phyloP scores from a whole-genome alignment of 2,329 filamentous ascomycete genomes.

The Amesomyces nigricolor region DNA sequence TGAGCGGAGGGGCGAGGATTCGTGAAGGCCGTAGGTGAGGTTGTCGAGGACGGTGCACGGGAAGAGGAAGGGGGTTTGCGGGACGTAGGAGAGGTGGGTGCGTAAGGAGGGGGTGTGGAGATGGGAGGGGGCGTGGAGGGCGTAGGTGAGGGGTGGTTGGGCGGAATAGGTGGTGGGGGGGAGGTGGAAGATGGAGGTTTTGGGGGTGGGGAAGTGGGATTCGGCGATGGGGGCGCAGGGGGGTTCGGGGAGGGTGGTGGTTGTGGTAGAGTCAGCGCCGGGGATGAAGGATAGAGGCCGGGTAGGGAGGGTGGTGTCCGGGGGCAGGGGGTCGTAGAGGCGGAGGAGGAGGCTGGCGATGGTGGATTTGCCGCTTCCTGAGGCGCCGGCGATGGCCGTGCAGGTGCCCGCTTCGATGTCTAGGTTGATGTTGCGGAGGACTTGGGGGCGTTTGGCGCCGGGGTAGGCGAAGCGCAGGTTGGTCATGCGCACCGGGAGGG shows the following conservation, averaged over 20 bases:
- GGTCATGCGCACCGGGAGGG: constrained; percentile 47
- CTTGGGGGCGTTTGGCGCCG: constrained; percentile 42
- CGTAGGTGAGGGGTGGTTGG: constrained; percentile 46
- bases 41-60: constrained; percentile 72
- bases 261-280: not conserved
- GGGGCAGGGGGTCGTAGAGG: constrained; percentile 49
- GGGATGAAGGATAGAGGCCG: too few relatives aligned
- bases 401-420: constrained; percentile 57
- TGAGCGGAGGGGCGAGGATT: constrained; percentile 46
- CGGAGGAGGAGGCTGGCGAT: constrained; percentile 68
- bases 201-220: not conserved
- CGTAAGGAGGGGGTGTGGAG: constrained; percentile 59
- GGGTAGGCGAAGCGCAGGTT: constrained; percentile 70
- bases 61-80: constrained; percentile 70
- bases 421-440: constrained; percentile 63
- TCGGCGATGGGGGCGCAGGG: not conserved
- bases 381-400: constrained; percentile 74
- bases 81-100: constrained; percentile 59
- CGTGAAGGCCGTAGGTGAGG: constrained; percentile 69
- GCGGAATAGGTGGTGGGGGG: not conserved
- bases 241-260: not conserved
- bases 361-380: constrained; percentile 89
- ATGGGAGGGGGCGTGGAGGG: constrained; percentile 48
- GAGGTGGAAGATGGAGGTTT: constrained; percentile 4
- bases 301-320: too few relatives aligned